Evolutionary conservation across 257 asterid genomes (phyloP).

Genomic region (Lycium ferocissimum): DNA sequence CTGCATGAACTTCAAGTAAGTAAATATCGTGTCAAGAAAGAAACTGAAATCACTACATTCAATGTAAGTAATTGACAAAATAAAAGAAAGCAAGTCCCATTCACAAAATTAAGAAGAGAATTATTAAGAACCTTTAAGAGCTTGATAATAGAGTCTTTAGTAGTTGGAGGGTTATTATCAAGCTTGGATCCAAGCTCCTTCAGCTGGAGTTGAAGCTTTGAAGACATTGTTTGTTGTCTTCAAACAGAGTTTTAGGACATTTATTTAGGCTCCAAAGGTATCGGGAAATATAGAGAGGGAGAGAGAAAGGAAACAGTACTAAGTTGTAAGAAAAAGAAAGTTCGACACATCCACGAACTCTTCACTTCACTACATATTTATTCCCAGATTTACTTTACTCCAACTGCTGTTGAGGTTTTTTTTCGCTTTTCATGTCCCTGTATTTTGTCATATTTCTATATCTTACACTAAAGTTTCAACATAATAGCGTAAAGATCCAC

Average conservation of each 20-base stretch:
- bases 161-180: conserved; percentile 57
- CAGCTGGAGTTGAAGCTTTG: conserved; percentile 77
- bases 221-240: conserved; percentile 51
- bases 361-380: conserved; percentile 16
- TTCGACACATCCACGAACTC: not conserved
- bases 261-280: not conserved
- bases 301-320: not conserved
- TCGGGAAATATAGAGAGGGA: no score
- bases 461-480: not conserved
- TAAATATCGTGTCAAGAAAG: not conserved
- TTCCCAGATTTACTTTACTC: conserved; percentile 7
- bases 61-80: conserved; percentile 20
- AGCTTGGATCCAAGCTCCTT: conserved; percentile 80
- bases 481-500: not conserved
- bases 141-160: conserved; percentile 79
- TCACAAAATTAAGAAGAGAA: conserved; percentile 26
- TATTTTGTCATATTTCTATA: not conserved
- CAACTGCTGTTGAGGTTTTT: not conserved
- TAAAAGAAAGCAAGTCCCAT: not conserved
- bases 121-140: conserved; percentile 62
- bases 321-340: not conserved
- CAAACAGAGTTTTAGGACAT: conserved; percentile 19
- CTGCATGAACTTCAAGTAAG: conserved; percentile 19
- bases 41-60: not conserved
- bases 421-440: conserved; percentile 5